A percentile compares a stretch with the other conserved stretches of the same genome.
Conservation (phyloP, 768 basidiomycete genomes). For the Phaffia tasmanica region DNA sequence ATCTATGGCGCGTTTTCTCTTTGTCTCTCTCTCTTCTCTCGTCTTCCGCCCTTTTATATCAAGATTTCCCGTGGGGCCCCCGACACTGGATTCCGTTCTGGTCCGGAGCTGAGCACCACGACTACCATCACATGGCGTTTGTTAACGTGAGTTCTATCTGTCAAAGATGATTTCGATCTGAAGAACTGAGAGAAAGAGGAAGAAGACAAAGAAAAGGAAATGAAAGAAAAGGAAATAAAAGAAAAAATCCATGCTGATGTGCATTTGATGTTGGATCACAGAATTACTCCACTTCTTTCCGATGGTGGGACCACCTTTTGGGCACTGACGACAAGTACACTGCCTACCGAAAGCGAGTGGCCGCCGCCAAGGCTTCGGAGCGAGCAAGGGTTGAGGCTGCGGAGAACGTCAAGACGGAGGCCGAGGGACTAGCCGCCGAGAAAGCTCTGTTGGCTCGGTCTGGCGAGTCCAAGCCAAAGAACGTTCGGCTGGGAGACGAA, state of each 20-base stretch:
- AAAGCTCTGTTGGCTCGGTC: conserved; percentile 17
- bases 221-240: no score
- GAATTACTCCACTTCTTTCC: conserved; percentile 35
- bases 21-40: background rate
- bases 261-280: conserved; percentile 38
- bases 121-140: conserved; percentile 88
- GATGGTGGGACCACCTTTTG: conserved; percentile 55
- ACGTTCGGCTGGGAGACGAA: conserved; percentile 15
- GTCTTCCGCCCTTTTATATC: background rate
- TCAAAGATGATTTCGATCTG: background rate
- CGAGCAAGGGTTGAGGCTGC: conserved; percentile 24
- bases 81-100: conserved; percentile 88
- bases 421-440: conserved; percentile 28
- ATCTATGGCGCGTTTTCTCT: background rate
- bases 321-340: conserved; percentile 72
- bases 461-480: conserved; percentile 16
- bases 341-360: conserved; percentile 59
- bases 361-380: conserved; percentile 42
- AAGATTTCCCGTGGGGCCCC: conserved; percentile 96
- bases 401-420: conserved; percentile 19
- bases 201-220: no score
- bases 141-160: background rate
- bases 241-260: background rate
- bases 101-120: conserved; percentile 95
- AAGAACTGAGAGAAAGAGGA: no score